These are phyloP conservation scores for Claviceps africana DNA, from an alignment of 2,329 filamentous ascomycete genomes.

Conservation along the genomic window DNA sequence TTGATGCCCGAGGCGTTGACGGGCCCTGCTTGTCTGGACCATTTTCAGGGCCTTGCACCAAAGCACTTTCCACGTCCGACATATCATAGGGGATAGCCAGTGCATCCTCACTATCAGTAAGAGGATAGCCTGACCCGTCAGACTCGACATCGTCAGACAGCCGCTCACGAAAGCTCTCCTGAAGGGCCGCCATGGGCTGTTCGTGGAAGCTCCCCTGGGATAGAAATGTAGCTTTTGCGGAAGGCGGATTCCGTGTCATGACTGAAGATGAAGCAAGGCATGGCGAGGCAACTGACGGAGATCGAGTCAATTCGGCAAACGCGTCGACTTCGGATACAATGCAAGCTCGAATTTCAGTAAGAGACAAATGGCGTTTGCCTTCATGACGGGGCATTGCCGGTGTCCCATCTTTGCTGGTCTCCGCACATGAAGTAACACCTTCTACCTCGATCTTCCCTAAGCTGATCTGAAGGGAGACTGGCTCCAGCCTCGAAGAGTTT, in stretches of 20 bases:
- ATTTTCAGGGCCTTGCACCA: constrained; percentile 22
- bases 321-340: constrained; percentile 54
- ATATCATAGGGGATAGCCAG: constrained; percentile 43
- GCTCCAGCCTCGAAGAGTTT: constrained; percentile 31
- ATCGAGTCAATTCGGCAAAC: constrained; percentile 45
- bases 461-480: constrained; percentile 50
- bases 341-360: constrained; percentile 50
- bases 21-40: constrained; percentile 23
- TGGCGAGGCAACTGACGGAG: constrained; percentile 35
- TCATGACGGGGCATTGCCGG: constrained; percentile 35
- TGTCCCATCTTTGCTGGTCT: constrained; percentile 8
- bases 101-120: constrained; percentile 39
- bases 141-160: constrained; percentile 10
- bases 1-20: constrained; percentile 41
- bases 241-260: constrained; percentile 24
- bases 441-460: constrained; percentile 53
- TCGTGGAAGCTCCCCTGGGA: constrained; percentile 16
- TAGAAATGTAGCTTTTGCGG: constrained; percentile 17
- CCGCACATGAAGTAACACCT: constrained; percentile 39
- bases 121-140: constrained; percentile 13
- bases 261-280: constrained; percentile 37
- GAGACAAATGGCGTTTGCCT: constrained; percentile 49
- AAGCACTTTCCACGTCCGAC: constrained; percentile 14
- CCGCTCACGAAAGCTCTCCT: constrained; percentile 14
- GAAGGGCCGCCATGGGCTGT: constrained; percentile 12